Conservation (phyloP, 2,329 filamentous ascomycete genomes). For the Cadophora sp. region DNA sequence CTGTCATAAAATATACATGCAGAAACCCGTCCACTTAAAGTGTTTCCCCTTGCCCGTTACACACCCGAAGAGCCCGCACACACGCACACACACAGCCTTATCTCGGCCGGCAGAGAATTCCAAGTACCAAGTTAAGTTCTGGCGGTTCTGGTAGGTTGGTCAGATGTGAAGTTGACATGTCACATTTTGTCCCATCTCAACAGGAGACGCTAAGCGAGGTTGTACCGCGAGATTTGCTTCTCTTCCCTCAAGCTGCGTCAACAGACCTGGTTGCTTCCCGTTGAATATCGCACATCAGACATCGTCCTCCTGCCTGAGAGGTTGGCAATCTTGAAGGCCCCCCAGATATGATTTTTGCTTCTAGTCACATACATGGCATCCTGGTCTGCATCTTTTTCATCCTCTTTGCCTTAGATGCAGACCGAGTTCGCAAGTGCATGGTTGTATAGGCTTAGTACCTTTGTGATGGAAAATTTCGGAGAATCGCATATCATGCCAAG, state of each 20-base stretch:
- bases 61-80: too few species aligned
- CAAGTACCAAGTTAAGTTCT: neutral
- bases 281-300: neutral
- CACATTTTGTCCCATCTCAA: conserved; percentile 5
- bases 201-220: neutral
- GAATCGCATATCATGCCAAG: neutral
- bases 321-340: neutral
- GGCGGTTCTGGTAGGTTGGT: neutral
- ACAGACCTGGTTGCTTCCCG: conserved; percentile 1
- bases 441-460: neutral
- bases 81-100: neutral
- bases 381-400: neutral
- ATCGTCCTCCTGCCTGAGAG: neutral
- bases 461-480: neutral
- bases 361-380: conserved; percentile 9
- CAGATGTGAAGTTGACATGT: conserved; percentile 1
- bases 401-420: neutral
- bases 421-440: neutral
- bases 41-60: neutral
- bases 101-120: neutral
- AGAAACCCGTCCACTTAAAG: neutral
- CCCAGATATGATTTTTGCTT: neutral
- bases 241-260: neutral
- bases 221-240: neutral
- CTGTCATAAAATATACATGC: neutral